A percentile compares a stretch with the other conserved stretches of the same genome.
These are phyloP conservation scores for Phialophora verrucosa DNA, from an alignment of 2,329 filamentous ascomycete species.

Conservation along the genomic window DNA sequence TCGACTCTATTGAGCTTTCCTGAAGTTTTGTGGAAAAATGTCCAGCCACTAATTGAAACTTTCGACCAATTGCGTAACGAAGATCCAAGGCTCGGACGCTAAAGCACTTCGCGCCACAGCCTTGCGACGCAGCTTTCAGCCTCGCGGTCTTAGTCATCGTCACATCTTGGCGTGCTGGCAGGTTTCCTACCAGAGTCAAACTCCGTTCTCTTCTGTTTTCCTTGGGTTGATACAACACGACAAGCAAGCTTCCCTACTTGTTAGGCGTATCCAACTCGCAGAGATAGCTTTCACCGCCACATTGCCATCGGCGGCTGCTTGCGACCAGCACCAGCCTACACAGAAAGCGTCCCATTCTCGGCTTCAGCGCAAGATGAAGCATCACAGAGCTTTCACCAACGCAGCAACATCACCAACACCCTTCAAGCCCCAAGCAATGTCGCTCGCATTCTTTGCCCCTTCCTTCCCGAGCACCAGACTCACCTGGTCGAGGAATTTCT, in stretches of 20 bases:
- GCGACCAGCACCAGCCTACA: too few species aligned
- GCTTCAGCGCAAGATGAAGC: not conserved
- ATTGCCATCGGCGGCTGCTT: not conserved
- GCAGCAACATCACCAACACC: conserved; percentile 44
- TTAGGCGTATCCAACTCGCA: not conserved
- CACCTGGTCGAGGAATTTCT: conserved; percentile 59
- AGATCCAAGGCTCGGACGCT: not conserved
- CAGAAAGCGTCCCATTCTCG: too few species aligned
- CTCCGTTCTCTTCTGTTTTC: too few species aligned
- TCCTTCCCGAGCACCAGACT: conserved; percentile 49
- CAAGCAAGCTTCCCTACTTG: not conserved
- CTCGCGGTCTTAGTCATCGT: not conserved
- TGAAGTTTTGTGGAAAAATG: not conserved
- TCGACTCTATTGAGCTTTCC: not conserved
- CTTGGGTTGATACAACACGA: too few species aligned
- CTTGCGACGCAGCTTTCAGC: not conserved
- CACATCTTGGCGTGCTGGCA: not conserved
- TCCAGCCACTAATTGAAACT: not conserved
- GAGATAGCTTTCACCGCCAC: too few species aligned
- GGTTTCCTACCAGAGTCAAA: not conserved
- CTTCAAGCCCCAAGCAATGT: conserved; percentile 44
- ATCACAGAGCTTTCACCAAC: conserved; percentile 37
- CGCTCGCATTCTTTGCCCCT: conserved; percentile 45
- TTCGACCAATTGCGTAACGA: not conserved
- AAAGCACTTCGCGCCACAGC: conserved; percentile 1